phyloP scores from a whole-genome alignment of 192 early-diverging fungal species.

The Geranomyces michiganensis region DNA sequence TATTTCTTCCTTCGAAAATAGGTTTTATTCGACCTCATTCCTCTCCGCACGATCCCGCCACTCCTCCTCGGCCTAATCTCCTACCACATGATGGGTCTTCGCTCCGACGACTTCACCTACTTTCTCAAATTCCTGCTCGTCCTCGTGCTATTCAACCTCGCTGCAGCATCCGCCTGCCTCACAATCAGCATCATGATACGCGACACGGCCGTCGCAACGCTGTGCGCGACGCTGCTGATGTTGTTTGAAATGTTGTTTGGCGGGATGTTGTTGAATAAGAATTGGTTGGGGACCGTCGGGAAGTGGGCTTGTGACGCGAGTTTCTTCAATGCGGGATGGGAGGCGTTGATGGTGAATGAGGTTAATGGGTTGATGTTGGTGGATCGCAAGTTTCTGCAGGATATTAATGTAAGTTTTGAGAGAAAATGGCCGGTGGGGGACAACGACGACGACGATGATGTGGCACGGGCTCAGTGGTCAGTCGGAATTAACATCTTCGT shows the following conservation, averaged over 20 bases:
- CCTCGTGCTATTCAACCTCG: slow-evolving; percentile 79
- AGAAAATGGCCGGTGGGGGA: background rate
- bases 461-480: too few relatives aligned
- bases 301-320: slow-evolving; percentile 51
- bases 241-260: slow-evolving; percentile 90
- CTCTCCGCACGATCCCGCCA: slow-evolving; percentile 78
- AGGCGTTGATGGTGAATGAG: slow-evolving; percentile 90
- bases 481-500: background rate
- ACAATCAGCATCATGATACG: slow-evolving; percentile 74
- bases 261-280: slow-evolving; percentile 87
- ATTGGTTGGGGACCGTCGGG: slow-evolving; percentile 66
- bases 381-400: slow-evolving; percentile 78
- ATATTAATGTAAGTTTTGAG: slow-evolving; percentile 74
- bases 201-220: slow-evolving; percentile 73
- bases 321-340: slow-evolving; percentile 89
- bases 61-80: slow-evolving; percentile 79
- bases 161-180: slow-evolving; percentile 75
- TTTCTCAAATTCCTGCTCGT: slow-evolving; percentile 72
- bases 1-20: too few relatives aligned
- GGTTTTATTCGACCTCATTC: slow-evolving; percentile 74
- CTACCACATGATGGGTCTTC: slow-evolving; percentile 84
- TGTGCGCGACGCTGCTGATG: slow-evolving; percentile 79
- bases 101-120: slow-evolving; percentile 58
- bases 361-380: slow-evolving; percentile 75
- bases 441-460: too few relatives aligned